Conservation (phyloP, 306 rosid genomes). For the Dalbergia cochinchinensis region DNA sequence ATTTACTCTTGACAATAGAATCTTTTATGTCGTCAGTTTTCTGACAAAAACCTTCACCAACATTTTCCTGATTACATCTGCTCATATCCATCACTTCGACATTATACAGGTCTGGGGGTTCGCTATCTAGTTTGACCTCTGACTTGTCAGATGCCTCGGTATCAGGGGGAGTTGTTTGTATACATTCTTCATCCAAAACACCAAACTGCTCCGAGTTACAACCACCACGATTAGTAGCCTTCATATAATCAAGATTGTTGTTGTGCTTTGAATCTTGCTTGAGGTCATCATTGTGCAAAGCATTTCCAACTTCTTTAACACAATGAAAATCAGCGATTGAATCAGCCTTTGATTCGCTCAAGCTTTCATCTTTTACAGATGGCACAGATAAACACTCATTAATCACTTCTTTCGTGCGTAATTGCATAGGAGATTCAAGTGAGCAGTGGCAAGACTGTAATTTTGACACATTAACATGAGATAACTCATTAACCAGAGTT, state of each 20-base stretch:
- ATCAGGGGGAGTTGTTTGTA: conserved; percentile 52
- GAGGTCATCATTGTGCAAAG: conserved; percentile 23
- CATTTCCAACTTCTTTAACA: conserved; percentile 39
- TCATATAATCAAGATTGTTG: conserved; percentile 1
- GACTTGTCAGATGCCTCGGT: conserved; percentile 34
- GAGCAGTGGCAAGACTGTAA: conserved; percentile 24
- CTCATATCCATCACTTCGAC: conserved; percentile 32
- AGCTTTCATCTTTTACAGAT: conserved; percentile 23
- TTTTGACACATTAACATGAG: conserved; percentile 28
- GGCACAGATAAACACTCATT: conserved; percentile 29
- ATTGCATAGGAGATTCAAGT: conserved; percentile 36
- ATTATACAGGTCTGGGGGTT: background rate
- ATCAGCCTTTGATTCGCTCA: conserved; percentile 20
- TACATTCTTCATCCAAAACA: conserved; percentile 32
- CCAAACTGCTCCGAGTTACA: conserved; percentile 28
- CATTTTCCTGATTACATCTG: conserved; percentile 30
- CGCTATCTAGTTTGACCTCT: conserved; percentile 23
- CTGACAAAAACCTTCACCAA: conserved; percentile 21
- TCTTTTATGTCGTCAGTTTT: conserved; percentile 38
- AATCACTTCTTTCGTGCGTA: background rate
- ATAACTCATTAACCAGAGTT: conserved; percentile 33
- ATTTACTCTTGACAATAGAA: conserved; percentile 45
- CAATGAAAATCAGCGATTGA: background rate
- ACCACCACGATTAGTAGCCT: conserved; percentile 28
- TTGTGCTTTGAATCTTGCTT: conserved; percentile 20